phyloP scores from a whole-genome alignment of 176 grass and related monocot genomes.

The Pontederia paniculata region DNA sequence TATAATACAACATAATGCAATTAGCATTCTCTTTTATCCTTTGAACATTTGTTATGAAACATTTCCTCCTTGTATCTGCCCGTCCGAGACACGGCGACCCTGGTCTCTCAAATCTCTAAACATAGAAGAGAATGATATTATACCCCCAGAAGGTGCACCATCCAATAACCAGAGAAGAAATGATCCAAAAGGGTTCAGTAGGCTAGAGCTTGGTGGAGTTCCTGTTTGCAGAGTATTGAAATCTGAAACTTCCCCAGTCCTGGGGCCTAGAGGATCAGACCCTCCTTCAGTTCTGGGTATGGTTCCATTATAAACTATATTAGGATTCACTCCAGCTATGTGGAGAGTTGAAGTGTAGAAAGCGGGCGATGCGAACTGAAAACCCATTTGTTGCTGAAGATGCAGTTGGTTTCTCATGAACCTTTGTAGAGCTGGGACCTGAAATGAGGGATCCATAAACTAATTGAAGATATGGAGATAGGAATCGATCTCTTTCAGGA shows the following conservation, averaged over 20 bases:
- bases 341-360: slow-evolving; percentile 94
- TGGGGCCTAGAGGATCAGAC: slow-evolving; percentile 20
- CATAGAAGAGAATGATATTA: slow-evolving; percentile 84
- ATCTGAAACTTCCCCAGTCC: slow-evolving; percentile 32
- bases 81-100: slow-evolving; percentile 36
- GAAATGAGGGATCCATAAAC: slow-evolving; percentile 19
- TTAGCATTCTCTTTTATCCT: too few species aligned
- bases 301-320: slow-evolving; percentile 5
- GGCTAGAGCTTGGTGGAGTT: slow-evolving; percentile 27
- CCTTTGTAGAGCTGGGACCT: slow-evolving; percentile 96
- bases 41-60: too few species aligned
- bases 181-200: slow-evolving; percentile 50
- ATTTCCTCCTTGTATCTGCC: not conserved
- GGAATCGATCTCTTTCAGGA: not conserved
- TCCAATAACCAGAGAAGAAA: slow-evolving; percentile 75
- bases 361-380: slow-evolving; percentile 79
- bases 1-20: too few species aligned
- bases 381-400: slow-evolving; percentile 68
- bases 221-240: slow-evolving; percentile 38
- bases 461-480: not conserved
- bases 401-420: slow-evolving; percentile 72
- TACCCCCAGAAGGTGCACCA: slow-evolving; percentile 66
- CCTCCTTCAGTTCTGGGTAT: slow-evolving; percentile 14
- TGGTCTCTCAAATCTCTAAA: slow-evolving; percentile 81
- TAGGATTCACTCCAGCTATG: slow-evolving; percentile 67